phyloP scores from a whole-genome alignment of 2,329 filamentous ascomycete genomes.

The Geoglossum cookeanum region DNA sequence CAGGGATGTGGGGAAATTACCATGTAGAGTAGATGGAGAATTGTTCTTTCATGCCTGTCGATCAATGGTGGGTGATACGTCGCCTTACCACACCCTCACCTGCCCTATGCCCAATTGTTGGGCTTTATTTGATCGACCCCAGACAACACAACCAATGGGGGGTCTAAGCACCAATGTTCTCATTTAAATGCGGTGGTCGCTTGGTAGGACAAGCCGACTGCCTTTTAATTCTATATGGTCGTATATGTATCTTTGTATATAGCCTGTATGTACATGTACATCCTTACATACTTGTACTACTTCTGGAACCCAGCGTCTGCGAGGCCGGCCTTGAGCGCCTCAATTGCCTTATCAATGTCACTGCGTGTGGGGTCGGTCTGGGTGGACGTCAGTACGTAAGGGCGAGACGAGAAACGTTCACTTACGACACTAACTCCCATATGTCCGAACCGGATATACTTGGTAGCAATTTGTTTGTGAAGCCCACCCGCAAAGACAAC shows the following conservation, averaged over 20 bases:
- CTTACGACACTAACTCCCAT: slow-evolving; percentile 84
- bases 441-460: slow-evolving; percentile 90
- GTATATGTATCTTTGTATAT: neutral
- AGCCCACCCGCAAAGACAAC: slow-evolving; percentile 90
- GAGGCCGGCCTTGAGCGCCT: slow-evolving; percentile 56
- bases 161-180: too few species aligned
- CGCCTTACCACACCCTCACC: too few species aligned
- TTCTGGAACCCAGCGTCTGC: slow-evolving; percentile 40
- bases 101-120: too few species aligned
- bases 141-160: too few species aligned
- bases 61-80: too few species aligned
- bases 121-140: too few species aligned
- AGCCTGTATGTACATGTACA: neutral
- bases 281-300: neutral
- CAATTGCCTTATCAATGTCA: slow-evolving; percentile 71
- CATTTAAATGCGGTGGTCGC: too few species aligned
- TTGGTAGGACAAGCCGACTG: too few species aligned
- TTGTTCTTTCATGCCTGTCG: too few species aligned
- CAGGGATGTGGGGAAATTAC: too few species aligned
- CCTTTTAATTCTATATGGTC: too few species aligned
- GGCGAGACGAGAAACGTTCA: slow-evolving; percentile 12
- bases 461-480: slow-evolving; percentile 85
- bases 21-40: too few species aligned
- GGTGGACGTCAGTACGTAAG: slow-evolving; percentile 9
- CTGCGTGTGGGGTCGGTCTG: slow-evolving; percentile 55